Conservation (phyloP, 352 stramenopile species). For the Pythium apleroticum region DNA sequence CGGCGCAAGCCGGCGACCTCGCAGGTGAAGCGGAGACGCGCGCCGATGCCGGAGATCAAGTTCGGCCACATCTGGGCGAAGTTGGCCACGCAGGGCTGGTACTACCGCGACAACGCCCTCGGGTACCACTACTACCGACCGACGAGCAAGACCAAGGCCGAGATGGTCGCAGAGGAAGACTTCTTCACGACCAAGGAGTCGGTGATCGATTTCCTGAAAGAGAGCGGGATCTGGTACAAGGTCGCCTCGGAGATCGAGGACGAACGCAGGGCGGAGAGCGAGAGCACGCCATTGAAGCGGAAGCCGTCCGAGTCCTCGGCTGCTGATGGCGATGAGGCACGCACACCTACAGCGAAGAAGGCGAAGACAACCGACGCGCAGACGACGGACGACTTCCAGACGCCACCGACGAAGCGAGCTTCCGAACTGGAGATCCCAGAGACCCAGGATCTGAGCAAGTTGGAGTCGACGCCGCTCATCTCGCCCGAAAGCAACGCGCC, state of each 20-base stretch:
- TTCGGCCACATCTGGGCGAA: slow-evolving; percentile 58
- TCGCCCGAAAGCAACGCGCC: slow-evolving; percentile 19
- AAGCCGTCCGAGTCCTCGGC: slow-evolving; percentile 2
- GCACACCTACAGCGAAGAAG: slow-evolving; percentile 19
- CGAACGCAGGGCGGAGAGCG: neutral
- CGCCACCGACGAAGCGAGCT: slow-evolving; percentile 1
- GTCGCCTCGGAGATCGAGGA: slow-evolving; percentile 37
- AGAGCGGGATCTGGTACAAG: slow-evolving; percentile 49
- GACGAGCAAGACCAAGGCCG: slow-evolving; percentile 32
- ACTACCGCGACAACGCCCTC: slow-evolving; percentile 37
- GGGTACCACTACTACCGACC: slow-evolving; percentile 78
- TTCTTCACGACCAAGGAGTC: slow-evolving; percentile 48
- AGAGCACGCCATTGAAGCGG: slow-evolving; percentile 13
- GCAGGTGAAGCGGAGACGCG: slow-evolving; percentile 22
- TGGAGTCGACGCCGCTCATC: slow-evolving; percentile 7
- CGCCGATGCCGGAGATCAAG: slow-evolving; percentile 36
- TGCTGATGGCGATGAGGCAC: neutral
- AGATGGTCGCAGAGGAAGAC: slow-evolving; percentile 40
- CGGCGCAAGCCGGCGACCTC: slow-evolving; percentile 14
- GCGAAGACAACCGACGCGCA: neutral
- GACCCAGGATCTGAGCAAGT: slow-evolving; percentile 18
- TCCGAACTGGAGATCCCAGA: neutral
- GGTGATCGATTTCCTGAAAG: slow-evolving; percentile 53
- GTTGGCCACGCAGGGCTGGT: slow-evolving; percentile 54
- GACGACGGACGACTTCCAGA: slow-evolving; percentile 4